phyloP scores from a whole-genome alignment of 441 rosid genomes.

The Gossypium davidsonii region DNA sequence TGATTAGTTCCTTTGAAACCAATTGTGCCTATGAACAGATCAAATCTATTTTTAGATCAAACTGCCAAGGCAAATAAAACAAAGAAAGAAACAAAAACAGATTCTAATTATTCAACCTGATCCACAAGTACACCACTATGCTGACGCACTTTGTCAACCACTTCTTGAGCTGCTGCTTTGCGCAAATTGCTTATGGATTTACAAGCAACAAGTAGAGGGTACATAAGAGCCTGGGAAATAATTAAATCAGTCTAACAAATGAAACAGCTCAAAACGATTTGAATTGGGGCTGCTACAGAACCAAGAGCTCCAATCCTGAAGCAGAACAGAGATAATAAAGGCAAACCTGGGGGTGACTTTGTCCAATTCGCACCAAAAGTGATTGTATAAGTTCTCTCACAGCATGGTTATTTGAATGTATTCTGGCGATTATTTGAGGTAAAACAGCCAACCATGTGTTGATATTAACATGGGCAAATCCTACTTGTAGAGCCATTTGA shows the following conservation, averaged over 20 bases:
- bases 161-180: constrained; percentile 96
- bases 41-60: constrained; percentile 4
- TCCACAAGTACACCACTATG: constrained; percentile 93
- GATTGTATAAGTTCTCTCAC: constrained; percentile 93
- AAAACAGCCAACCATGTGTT: constrained; percentile 98
- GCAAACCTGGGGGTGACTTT: constrained; percentile 94
- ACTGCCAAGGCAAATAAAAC: constrained; percentile 7
- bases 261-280: constrained; percentile 1
- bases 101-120: constrained; percentile 50
- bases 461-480: constrained; percentile 89
- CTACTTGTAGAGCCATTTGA: constrained; percentile 80
- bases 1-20: constrained; percentile 85
- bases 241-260: constrained; percentile 11
- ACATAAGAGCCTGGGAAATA: constrained; percentile 88
- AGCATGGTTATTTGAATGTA: constrained; percentile 94
- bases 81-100: constrained; percentile 1
- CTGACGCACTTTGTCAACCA: constrained; percentile 95
- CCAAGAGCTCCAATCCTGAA: constrained; percentile 5
- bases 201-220: constrained; percentile 98
- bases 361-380: constrained; percentile 94
- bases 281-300: constrained; percentile 5
- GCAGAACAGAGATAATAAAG: constrained; percentile 11
- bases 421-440: constrained; percentile 99
- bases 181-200: constrained; percentile 95
- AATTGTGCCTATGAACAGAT: constrained; percentile 69